Evolutionary conservation across 2,329 filamentous ascomycete genomes (phyloP), one percentile per base, ranked within the genome.

Genomic region (Cadophora malorum): DNA sequence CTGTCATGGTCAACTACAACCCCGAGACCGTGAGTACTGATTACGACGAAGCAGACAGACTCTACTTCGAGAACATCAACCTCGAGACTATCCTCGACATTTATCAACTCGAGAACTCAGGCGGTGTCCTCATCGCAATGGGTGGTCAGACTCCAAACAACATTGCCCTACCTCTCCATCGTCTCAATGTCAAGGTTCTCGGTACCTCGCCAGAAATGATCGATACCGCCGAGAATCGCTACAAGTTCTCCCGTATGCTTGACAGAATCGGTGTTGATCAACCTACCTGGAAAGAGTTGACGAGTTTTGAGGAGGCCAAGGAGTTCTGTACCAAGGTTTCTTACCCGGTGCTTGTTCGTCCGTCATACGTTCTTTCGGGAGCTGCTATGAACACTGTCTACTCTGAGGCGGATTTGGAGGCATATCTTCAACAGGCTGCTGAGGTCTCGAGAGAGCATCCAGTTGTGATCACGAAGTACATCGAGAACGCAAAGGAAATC

Each of bases 341-440:
- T 12, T 99, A 98, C 79, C 96, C 96, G 2, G 96, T 98, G 63
- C 85, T 99, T 65, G 96, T 99, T 55, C 90, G 96, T 60, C 96
- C 96, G 3, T 98, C 96, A 0, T 99, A 99, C 77, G 96, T 99
- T 56, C 86, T 99, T 6, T 98, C 96, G 1, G 96, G 96, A 73
- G 96, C 96, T 59, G 96, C 96, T 21, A 99, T 99, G 96, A 99
- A 98, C 84, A 98, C 96, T 0, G 96, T 98, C 45, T 98, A 98
- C 83, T 97, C 95, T 0, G 90, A 96, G 82, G 91, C 95, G 78
- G 96, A 98, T 78, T 84, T 99, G 67, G 92, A 93, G 75, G 90
- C 86, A 76, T 98, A 96, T 80, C 85, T 99, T 55, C 88, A 92
- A 72, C 95, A 98, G 81, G 96, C 96, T 64, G 92, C 88, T 7